These are phyloP conservation scores for Lasiosphaeria ovina DNA, from an alignment of 495 filamentous ascomycete genomes.

Conservation along the genomic window DNA sequence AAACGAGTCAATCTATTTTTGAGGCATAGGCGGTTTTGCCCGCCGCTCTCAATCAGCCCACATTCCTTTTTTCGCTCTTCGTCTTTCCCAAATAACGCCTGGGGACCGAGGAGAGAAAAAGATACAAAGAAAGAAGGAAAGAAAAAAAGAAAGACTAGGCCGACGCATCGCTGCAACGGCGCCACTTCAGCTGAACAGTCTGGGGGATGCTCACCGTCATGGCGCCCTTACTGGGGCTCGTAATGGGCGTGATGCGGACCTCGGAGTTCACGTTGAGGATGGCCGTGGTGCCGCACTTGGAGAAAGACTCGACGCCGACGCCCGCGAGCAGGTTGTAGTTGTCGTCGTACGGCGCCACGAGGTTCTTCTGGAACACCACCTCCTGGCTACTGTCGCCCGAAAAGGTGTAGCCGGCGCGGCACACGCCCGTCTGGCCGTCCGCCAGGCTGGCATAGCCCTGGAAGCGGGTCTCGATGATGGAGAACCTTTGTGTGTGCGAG, in stretches of 20 bases:
- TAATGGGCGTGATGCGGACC: conserved; percentile 32
- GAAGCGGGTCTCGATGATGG: conserved; percentile 38
- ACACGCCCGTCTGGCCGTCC: conserved; percentile 24
- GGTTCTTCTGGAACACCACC: conserved; percentile 37
- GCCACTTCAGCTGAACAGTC: conserved; percentile 18
- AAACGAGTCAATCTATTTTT: conserved; percentile 30
- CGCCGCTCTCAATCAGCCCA: conserved; percentile 13
- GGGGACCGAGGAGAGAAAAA: too few species aligned
- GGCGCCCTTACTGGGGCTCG: conserved; percentile 22
- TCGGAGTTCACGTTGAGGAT: conserved; percentile 41
- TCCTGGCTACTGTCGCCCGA: conserved; percentile 31
- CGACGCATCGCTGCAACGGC: conserved; percentile 10
- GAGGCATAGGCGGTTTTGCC: conserved; percentile 8
- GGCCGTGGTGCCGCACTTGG: conserved; percentile 30
- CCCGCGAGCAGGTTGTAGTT: conserved; percentile 34
- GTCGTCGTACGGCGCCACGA: conserved; percentile 30
- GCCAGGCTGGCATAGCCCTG: conserved; percentile 29
- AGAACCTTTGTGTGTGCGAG: conserved; percentile 13
- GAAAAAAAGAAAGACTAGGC: background rate
- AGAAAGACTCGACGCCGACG: conserved; percentile 32
- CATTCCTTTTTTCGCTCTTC: conserved; percentile 11
- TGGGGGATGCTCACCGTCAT: conserved; percentile 31
- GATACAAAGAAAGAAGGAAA: too few species aligned
- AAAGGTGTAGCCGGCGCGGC: conserved; percentile 31
- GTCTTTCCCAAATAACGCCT: background rate